phyloP scores from a whole-genome alignment of 176 grass and related monocot species.

The Alopecurus myosuroides region DNA sequence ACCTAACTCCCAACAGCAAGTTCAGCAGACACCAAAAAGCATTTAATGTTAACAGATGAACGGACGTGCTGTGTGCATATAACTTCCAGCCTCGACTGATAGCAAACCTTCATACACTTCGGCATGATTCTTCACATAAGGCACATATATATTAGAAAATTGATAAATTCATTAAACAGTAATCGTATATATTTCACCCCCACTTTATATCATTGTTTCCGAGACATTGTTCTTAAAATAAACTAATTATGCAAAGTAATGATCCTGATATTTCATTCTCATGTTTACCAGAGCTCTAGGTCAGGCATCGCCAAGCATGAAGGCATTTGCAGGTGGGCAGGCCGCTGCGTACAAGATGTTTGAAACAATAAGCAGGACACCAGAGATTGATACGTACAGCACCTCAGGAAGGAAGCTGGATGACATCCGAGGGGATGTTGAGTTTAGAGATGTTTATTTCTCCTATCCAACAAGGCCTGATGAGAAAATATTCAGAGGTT shows the following conservation, averaged over 20 bases:
- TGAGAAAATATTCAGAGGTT: constrained; percentile 73
- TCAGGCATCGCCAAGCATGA: constrained; percentile 69
- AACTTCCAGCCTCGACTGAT: not conserved
- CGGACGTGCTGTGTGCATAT: not conserved
- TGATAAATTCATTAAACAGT: not conserved
- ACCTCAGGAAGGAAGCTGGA: constrained; percentile 54
- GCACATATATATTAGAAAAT: not conserved
- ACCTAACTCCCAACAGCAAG: constrained; percentile 30
- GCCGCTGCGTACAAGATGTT: constrained; percentile 89
- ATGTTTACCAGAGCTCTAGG: constrained; percentile 61
- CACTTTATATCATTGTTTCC: not conserved
- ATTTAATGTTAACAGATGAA: constrained; percentile 10
- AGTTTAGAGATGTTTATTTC: constrained; percentile 68
- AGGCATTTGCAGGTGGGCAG: constrained; percentile 71
- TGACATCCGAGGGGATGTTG: constrained; percentile 70
- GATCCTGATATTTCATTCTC: not conserved
- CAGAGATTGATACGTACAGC: constrained; percentile 70
- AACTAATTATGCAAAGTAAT: not conserved
- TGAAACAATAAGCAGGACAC: constrained; percentile 69
- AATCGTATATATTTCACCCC: not conserved
- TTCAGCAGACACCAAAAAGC: constrained; percentile 14
- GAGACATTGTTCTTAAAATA: not conserved
- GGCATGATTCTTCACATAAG: not conserved
- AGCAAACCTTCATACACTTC: not conserved
- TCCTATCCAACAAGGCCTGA: constrained; percentile 67